Evolutionary conservation across 2,329 filamentous ascomycete species (phyloP).

Genomic region (Cladosporium sp.): DNA sequence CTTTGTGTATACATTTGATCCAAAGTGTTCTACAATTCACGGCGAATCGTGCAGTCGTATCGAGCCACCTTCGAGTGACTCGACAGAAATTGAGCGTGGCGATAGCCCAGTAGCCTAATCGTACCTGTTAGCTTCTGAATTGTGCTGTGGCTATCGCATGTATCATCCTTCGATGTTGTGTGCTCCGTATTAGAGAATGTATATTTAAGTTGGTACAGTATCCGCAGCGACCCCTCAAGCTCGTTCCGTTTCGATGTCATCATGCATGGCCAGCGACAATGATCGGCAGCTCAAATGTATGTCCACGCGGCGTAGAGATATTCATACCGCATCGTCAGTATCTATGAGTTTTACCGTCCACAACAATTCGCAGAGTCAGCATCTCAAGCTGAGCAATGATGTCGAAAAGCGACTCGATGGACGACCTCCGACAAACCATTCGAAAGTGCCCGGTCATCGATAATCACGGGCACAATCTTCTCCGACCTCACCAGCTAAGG

Average conservation of each 20-base stretch:
- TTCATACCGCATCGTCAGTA: neutral
- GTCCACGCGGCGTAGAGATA: neutral
- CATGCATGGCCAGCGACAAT: neutral
- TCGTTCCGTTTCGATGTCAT: constrained; percentile 8
- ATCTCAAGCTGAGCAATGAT: neutral
- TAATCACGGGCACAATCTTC: constrained; percentile 70
- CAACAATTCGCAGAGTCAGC: neutral
- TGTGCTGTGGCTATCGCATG: neutral
- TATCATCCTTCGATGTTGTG: neutral
- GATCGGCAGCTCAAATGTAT: neutral
- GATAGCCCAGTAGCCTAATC: neutral
- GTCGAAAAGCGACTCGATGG: constrained; percentile 27
- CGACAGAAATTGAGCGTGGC: neutral
- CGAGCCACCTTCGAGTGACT: neutral
- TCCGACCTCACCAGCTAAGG: constrained; percentile 52
- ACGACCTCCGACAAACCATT: constrained; percentile 31
- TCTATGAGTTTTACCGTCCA: neutral
- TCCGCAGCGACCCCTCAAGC: neutral
- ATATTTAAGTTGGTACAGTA: neutral
- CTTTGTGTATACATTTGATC: neutral
- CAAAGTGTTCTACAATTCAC: neutral
- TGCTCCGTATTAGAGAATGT: neutral
- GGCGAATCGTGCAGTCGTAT: neutral
- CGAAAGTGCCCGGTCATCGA: constrained; percentile 62
- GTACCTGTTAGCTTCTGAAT: neutral